Base-by-base conservation (phyloP, 257 asterid genomes). In the Cordia subcordata region DNA sequence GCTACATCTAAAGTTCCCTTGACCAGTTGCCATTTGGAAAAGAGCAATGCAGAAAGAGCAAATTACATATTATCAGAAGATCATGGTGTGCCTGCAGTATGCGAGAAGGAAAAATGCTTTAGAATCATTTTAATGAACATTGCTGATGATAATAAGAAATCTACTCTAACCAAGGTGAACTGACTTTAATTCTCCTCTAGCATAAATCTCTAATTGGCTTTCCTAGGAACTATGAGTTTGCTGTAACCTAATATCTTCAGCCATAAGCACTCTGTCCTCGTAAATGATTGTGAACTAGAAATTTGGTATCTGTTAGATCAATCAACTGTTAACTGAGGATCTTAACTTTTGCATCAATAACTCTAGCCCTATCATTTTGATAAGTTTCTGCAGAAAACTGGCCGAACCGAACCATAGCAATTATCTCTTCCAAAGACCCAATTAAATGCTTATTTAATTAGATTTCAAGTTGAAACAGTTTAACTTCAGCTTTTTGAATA, bases 101-200 rank as follows among this genome's bases (percentile, higher is more conserved):
- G 62, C 32, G 60, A 67, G 16, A 59, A 58, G 18, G 69, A 75
- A 63, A 77, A 57, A 52, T 61, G 53, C 44, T 49, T 68, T 47
- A 78, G 68, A 70, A 73, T 92, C 71, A 79, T 84, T 90, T 75
- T 92, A 74, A 91, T 88, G 98, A 81, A 91, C 70, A 91, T 91
- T 65, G 98, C 92, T 22, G 96, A 92, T 69, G 85, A 72, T 15
- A 74, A 72, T 45, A 92, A 92, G 80, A 92, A 78, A 69, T 70
- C 81, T 65, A 51, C 69, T 66, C 86, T 92, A 39, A 76, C 84
- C 67, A 82, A 91, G 95, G 98, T 87, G 82, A 53, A 52, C n/a
- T n/a, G n/a, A n/a, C n/a, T n/a, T n/a, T n/a, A n/a, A n/a, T n/a
- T n/a, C n/a, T n/a, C n/a, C n/a, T n/a, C n/a, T n/a, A n/a, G n/a